These are phyloP conservation scores for Candida pseudofarinosa DNA, from an alignment of 805 yeast species.

Conservation along the genomic window DNA sequence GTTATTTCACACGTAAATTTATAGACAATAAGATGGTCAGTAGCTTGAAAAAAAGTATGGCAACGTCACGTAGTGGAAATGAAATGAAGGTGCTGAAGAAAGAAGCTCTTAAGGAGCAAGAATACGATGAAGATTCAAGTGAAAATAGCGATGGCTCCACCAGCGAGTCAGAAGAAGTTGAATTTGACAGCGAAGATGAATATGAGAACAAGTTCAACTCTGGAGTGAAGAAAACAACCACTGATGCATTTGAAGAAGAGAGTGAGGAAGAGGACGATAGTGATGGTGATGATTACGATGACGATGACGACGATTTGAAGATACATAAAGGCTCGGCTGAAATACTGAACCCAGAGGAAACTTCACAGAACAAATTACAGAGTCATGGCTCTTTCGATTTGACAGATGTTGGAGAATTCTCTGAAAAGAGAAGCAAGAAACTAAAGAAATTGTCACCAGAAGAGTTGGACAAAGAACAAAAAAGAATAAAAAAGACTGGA, in stretches of 20 bases:
- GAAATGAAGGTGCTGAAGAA: not conserved
- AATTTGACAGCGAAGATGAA: not conserved
- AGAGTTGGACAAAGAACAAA: slow-evolving; percentile 51
- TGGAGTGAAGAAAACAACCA: not conserved
- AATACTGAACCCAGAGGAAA: slow-evolving; percentile 6
- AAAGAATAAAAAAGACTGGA: slow-evolving; percentile 68
- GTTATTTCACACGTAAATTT: too few relatives aligned
- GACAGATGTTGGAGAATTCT: slow-evolving; percentile 7
- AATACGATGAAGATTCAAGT: not conserved
- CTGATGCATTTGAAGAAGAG: not conserved
- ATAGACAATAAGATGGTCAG: too few relatives aligned
- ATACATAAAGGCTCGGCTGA: slow-evolving; percentile 10
- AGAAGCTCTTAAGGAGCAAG: not conserved
- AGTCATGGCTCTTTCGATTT: slow-evolving; percentile 17
- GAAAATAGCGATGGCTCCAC: not conserved
- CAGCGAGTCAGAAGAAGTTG: not conserved
- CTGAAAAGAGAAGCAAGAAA: slow-evolving; percentile 19
- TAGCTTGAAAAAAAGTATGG: too few relatives aligned
- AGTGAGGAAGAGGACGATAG: slow-evolving; percentile 1
- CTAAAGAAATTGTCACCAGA: slow-evolving; percentile 55
- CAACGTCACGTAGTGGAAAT: not conserved
- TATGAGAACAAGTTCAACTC: not conserved
- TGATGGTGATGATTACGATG: slow-evolving; percentile 9
- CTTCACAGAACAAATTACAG: slow-evolving; percentile 7
- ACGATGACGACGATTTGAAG: slow-evolving; percentile 7